Conservation (phyloP, 1,284 basidiomycete genomes). For the Mycosarcoma maydis region DNA sequence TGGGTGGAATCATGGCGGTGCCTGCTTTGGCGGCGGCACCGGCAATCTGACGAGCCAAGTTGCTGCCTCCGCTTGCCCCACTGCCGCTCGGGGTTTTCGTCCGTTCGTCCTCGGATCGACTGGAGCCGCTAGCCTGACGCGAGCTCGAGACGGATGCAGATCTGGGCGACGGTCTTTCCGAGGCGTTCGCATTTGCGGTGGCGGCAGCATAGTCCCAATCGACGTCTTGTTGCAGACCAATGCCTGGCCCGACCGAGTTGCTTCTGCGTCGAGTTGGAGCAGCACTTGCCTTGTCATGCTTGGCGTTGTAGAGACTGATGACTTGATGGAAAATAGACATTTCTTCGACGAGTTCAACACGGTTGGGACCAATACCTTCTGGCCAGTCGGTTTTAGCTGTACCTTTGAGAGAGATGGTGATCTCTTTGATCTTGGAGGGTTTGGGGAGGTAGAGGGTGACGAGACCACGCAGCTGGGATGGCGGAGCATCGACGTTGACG, state of each 20-base stretch:
- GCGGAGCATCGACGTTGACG: constrained; percentile 70
- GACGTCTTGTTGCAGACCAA: constrained; percentile 68
- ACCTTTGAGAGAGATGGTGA: constrained; percentile 81
- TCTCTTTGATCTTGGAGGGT: constrained; percentile 85
- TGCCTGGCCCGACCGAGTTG: constrained; percentile 82
- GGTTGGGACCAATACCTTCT: constrained; percentile 84
- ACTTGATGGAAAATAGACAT: constrained; percentile 79
- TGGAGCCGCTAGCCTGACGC: constrained; percentile 6
- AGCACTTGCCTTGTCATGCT: constrained; percentile 15
- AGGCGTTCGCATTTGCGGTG: not conserved
- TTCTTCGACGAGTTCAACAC: constrained; percentile 83
- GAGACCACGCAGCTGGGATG: constrained; percentile 86
- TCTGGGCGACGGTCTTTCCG: constrained; percentile 3
- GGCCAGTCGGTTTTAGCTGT: constrained; percentile 78
- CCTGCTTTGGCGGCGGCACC: constrained; percentile 56
- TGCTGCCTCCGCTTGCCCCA: constrained; percentile 19
- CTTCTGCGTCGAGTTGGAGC: constrained; percentile 68
- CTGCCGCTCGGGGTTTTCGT: constrained; percentile 14
- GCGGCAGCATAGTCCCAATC: constrained; percentile 66
- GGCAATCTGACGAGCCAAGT: constrained; percentile 50
- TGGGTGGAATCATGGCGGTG: constrained; percentile 55
- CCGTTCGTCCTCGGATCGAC: constrained; percentile 18
- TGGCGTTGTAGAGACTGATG: constrained; percentile 75
- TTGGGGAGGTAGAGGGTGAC: constrained; percentile 82
- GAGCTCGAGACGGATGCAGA: constrained; percentile 3